A percentile compares a stretch with the other conserved stretches of the same genome.
These are phyloP conservation scores for Rhodamnia rubescens DNA, from an alignment of 345 rosid genomes.

Conservation along the genomic window DNA sequence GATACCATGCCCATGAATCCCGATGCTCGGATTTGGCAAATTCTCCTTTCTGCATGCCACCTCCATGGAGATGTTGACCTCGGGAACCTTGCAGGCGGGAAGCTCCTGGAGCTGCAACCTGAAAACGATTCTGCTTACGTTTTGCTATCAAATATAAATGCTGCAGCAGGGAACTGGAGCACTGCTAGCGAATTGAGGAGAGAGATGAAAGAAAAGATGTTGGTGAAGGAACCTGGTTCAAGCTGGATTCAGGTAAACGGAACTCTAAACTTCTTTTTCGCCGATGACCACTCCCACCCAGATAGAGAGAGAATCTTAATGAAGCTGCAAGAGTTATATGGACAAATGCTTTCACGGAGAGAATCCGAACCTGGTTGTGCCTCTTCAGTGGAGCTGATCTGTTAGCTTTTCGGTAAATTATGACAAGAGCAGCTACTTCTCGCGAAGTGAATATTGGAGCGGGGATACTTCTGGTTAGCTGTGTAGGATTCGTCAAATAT, in stretches of 20 bases:
- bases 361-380: background rate
- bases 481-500: background rate
- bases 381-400: background rate
- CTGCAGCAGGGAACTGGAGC: conserved; percentile 31
- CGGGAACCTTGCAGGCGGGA: conserved; percentile 28
- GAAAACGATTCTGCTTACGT: conserved; percentile 24
- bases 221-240: conserved; percentile 29
- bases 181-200: conserved; percentile 27
- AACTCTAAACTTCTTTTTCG: conserved; percentile 12
- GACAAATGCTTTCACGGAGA: conserved; percentile 7
- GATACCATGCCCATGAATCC: conserved; percentile 28
- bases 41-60: conserved; percentile 27
- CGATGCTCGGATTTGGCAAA: conserved; percentile 31
- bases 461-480: background rate
- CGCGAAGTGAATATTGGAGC: background rate
- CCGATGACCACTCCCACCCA: conserved; percentile 19
- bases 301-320: conserved; percentile 5
- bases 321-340: conserved; percentile 15
- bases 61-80: conserved; percentile 16
- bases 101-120: conserved; percentile 31
- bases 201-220: conserved; percentile 25
- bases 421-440: background rate
- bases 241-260: conserved; percentile 27
- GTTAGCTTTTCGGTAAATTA: background rate
- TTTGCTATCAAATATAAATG: conserved; percentile 35